phyloP scores from a whole-genome alignment of 2,329 filamentous ascomycete species.

The Hypoxylon sp. region DNA sequence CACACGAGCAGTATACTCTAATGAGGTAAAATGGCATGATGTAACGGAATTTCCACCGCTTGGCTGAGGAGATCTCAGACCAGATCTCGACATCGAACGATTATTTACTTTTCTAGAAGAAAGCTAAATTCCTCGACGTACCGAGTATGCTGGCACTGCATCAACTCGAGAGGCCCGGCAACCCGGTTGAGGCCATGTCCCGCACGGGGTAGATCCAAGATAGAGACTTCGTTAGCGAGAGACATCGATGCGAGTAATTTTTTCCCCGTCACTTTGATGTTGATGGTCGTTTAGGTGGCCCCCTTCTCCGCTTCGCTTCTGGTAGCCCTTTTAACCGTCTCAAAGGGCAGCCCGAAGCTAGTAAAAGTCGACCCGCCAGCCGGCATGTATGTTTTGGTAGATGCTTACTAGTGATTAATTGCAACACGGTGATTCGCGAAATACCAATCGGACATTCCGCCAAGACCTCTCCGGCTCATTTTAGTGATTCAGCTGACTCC shows the following conservation, averaged over 20 bases:
- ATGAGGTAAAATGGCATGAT: constrained; percentile 41
- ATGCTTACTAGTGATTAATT: neutral
- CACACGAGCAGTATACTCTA: constrained; percentile 28
- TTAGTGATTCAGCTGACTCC: neutral
- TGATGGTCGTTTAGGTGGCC: no score
- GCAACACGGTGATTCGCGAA: constrained; percentile 1
- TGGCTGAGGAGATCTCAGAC: constrained; percentile 27
- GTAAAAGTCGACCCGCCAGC: neutral
- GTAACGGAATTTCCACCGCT: constrained; percentile 40
- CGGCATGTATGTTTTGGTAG: neutral
- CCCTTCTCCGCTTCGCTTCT: neutral
- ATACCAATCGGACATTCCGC: neutral
- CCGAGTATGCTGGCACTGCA: constrained; percentile 23
- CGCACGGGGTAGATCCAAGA: constrained; percentile 32
- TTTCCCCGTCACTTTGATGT: neutral
- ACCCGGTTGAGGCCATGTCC: constrained; percentile 24
- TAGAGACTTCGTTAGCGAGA: neutral
- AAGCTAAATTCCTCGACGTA: constrained; percentile 26
- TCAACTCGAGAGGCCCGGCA: constrained; percentile 19
- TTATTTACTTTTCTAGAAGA: constrained; percentile 36
- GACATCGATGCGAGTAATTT: neutral
- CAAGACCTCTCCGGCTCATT: neutral
- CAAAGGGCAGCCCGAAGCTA: constrained; percentile 15
- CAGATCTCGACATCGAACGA: constrained; percentile 40
- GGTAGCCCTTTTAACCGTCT: constrained; percentile 8